Base-by-base conservation (phyloP, 768 basidiomycete genomes). In the Termitomyces sp. region DNA sequence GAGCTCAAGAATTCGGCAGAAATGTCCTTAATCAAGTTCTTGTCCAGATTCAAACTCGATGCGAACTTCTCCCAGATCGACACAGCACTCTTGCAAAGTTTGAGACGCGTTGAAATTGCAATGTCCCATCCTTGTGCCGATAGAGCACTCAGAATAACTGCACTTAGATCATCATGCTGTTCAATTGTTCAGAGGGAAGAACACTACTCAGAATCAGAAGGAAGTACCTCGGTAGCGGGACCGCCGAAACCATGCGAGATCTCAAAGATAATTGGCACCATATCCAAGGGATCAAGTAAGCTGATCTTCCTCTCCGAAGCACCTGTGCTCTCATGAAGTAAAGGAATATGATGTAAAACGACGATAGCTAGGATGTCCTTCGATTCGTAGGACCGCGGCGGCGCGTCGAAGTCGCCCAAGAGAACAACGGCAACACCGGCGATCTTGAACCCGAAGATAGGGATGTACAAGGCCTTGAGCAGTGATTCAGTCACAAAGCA, bases 401-500 rank as follows among this genome's bases (percentile, higher is more conserved):
- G 60, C 29, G 68, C 49, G n/a, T 62, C 60, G 19, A 66, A 60
- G n/a, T 66, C 63, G 23, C 65, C 66, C 21, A 65, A 70, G 1
- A 83, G 66, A 23, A 83, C 61, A 50, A 79, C 69, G 37, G 71
- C 74, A 54, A 79, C 68, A 0, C 81, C 82, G 29, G 67, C 67
- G 5, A 69, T 67, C 45, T 71, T 68, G 2, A 72, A 62, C 1
- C 65, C 68, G 16, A 65, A 51, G 11, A 77, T 63, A n/a, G 79
- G 71, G 59, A 77, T 64, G 62, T 79, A 85, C 37, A 80, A 65
- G 3, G 81, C 81, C 9, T 70, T 70, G 12, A 77, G 73, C 10
- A 84, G 71, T 7, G 82, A 82, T 66, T 83, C 82, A 1, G 82
- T 82, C 53, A 83, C 81, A 7, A 85, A 74, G 62, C 81, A 83